phyloP scores from a whole-genome alignment of 208 protist genomes.

The Chromosphaera perkinsii region DNA sequence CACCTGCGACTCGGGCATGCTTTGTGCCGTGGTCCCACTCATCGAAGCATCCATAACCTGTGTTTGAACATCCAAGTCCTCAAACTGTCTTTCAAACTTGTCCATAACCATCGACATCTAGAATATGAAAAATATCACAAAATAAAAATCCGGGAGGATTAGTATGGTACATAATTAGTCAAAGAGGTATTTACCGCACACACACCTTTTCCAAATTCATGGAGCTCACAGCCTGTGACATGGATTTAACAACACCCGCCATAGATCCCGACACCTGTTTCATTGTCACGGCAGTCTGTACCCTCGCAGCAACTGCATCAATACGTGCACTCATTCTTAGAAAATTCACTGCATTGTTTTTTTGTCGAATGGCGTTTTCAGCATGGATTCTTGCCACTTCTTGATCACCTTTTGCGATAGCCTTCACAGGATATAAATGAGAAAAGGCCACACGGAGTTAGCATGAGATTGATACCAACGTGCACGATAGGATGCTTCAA shows the following conservation, averaged over 20 bases:
- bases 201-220: constrained; percentile 80
- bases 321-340: constrained; percentile 83
- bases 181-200: background rate
- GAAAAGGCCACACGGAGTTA: background rate
- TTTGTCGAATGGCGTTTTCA: constrained; percentile 93
- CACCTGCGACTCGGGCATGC: constrained; percentile 66
- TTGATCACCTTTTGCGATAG: constrained; percentile 92
- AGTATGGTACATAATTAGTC: constrained; percentile 5
- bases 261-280: constrained; percentile 15
- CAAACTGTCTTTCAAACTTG: constrained; percentile 92
- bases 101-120: constrained; percentile 82
- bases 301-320: constrained; percentile 84
- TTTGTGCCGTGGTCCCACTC: constrained; percentile 69
- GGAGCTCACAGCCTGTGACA: constrained; percentile 80
- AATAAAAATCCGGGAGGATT: too few species aligned
- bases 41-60: constrained; percentile 84
- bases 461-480: background rate
- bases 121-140: too few species aligned
- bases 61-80: constrained; percentile 85
- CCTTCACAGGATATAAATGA: constrained; percentile 26
- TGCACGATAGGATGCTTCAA: background rate
- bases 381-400: constrained; percentile 93
- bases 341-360: constrained; percentile 89
- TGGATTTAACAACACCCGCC: constrained; percentile 76
- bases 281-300: constrained; percentile 86